Evolutionary conservation across 2,329 filamentous ascomycete genomes (phyloP), one percentile per base, ranked within the genome.

Genomic region (Waltergamsia citrina): DNA sequence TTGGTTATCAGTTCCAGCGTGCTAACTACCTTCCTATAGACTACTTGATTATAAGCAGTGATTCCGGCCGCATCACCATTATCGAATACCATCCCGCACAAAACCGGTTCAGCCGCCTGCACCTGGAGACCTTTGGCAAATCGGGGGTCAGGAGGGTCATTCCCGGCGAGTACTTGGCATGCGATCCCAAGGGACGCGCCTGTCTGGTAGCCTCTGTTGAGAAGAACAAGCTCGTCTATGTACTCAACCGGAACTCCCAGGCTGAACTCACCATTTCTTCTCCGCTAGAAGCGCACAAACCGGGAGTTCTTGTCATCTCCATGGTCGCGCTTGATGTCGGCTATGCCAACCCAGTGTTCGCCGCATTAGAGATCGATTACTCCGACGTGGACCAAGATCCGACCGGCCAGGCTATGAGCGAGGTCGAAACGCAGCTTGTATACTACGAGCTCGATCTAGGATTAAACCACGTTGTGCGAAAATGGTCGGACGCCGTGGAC

Each of bases 181-280:
- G 86, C 34, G 92, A 99, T 51, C 92, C 92, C 19, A 94, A 94
- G 59, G 92, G 92, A 36, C 78, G 92, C 63, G 93, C 93, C 36
- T 94, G 90, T 53, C 71, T 99, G 53, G 85, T 96, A 41, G 87
- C 92, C 8, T 90, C 88, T 5, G 73, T 90, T 36, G 93, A 99
- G 64, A 98, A 98, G 73, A 98, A 96, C 66, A 98, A 98, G 66
- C 81, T 99, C 37, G 92, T 98, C 46, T 99, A 98, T 61, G 90
- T 98, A 50, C 71, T 98, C 46, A 96, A 96, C 59, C 81, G 93
- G 44, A 94, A 94, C 61, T 76, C 87, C 4, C 86, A 96, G 59
- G 88, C 88, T 14, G 85, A 94, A 57, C 76, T 98, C 48, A 93
- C 88, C 26, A 98, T 98, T 33, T 98, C 92, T 5, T 98, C 92